These are phyloP conservation scores for Halophytophthora polymorphica DNA, from an alignment of 352 stramenopile species.

Conservation along the genomic window DNA sequence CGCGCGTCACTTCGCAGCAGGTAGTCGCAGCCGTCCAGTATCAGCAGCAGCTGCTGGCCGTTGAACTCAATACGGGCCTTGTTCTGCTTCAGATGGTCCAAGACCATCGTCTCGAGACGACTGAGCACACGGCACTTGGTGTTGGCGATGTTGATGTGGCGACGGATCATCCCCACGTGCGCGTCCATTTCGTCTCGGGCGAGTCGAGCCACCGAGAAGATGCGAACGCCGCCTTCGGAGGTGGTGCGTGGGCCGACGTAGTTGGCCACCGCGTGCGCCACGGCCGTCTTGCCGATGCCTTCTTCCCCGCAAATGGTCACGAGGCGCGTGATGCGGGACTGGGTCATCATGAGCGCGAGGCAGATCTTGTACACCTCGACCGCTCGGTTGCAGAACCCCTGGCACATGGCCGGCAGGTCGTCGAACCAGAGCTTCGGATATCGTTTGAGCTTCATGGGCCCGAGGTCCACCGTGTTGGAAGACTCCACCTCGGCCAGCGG, in stretches of 20 bases:
- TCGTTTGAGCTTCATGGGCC: constrained; percentile 44
- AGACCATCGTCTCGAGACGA: constrained; percentile 47
- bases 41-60: constrained; percentile 53
- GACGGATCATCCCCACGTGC: constrained; percentile 43
- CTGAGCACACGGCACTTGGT: constrained; percentile 42
- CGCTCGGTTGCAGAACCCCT: constrained; percentile 77
- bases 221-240: constrained; percentile 59
- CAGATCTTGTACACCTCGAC: constrained; percentile 85
- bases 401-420: constrained; percentile 69
- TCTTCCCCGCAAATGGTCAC: constrained; percentile 74
- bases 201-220: constrained; percentile 63
- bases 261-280: constrained; percentile 69
- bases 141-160: constrained; percentile 39
- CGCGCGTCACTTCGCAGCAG: constrained; percentile 46
- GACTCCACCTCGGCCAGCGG: constrained; percentile 54
- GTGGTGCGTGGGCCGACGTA: constrained; percentile 81
- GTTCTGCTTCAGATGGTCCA: constrained; percentile 47
- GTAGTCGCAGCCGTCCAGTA: constrained; percentile 75
- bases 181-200: constrained; percentile 59
- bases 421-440: constrained; percentile 82
- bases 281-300: constrained; percentile 74
- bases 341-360: constrained; percentile 70
- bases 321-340: constrained; percentile 70
- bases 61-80: constrained; percentile 51
- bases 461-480: constrained; percentile 39